A percentile compares a stretch with the other conserved stretches of the same genome.
Conservation (phyloP, 495 filamentous ascomycete genomes). For the Tetracladium marchalianum region DNA sequence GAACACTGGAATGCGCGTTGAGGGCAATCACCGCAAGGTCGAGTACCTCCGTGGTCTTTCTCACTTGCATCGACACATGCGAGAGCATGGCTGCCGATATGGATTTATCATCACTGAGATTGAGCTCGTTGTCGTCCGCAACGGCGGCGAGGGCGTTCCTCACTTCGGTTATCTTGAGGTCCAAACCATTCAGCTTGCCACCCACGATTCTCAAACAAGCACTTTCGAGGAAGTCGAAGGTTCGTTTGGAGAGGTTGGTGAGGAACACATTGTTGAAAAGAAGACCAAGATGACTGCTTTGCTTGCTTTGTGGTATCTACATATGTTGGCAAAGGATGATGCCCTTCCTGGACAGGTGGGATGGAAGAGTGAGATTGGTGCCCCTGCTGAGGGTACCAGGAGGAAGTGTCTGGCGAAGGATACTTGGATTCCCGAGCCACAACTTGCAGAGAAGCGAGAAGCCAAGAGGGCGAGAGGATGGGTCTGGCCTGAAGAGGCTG, state of each 20-base stretch:
- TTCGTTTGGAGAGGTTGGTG: conserved; percentile 18
- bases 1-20: conserved; percentile 88
- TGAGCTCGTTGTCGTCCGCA: conserved; percentile 82
- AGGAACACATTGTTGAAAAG: conserved; percentile 28
- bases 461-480: conserved; percentile 76
- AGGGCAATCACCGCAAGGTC: conserved; percentile 67
- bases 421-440: conserved; percentile 78
- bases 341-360: conserved; percentile 54
- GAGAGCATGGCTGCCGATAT: conserved; percentile 84
- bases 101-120: conserved; percentile 94
- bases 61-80: conserved; percentile 80
- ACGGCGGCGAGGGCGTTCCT: conserved; percentile 59
- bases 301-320: conserved; percentile 74
- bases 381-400: conserved; percentile 65
- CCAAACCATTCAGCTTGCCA: conserved; percentile 45
- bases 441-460: conserved; percentile 71
- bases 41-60: conserved; percentile 77
- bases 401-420: conserved; percentile 64
- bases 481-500: conserved; percentile 67
- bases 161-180: conserved; percentile 83
- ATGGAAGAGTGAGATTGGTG: conserved; percentile 71
- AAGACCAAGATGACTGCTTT: conserved; percentile 61
- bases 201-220: conserved; percentile 13
- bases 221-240: conserved; percentile 13
- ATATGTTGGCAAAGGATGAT: conserved; percentile 74